A percentile compares a stretch with the other conserved stretches of the same genome.
Conservation (phyloP, 495 filamentous ascomycete species). For the Penicillium egyptiacum region DNA sequence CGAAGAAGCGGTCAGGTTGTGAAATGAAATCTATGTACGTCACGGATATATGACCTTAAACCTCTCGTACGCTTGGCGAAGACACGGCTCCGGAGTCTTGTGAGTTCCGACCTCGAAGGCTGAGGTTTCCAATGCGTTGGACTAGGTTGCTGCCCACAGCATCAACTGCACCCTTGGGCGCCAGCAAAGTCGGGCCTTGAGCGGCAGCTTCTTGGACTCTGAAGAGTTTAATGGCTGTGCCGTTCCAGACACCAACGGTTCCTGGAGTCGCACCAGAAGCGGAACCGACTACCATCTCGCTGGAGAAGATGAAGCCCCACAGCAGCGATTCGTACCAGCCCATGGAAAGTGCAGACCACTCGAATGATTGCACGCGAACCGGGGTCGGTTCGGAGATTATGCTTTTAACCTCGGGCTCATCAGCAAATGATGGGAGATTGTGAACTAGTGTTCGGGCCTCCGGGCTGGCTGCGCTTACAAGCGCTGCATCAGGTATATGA, state of each 20-base stretch:
- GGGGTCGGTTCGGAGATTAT: constrained; percentile 69
- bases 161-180: constrained; percentile 89
- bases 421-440: constrained; percentile 58
- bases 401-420: constrained; percentile 62
- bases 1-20: constrained; percentile 16
- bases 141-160: constrained; percentile 93
- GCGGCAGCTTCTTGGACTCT: constrained; percentile 80
- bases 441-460: constrained; percentile 42
- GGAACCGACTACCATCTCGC: constrained; percentile 80
- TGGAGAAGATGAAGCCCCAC: constrained; percentile 93
- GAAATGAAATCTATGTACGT: constrained; percentile 24
- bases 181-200: constrained; percentile 76
- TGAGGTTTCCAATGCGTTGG: constrained; percentile 79
- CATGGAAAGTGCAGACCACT: constrained; percentile 88
- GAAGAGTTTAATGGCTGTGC: constrained; percentile 84
- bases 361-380: constrained; percentile 81
- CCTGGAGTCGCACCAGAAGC: constrained; percentile 56
- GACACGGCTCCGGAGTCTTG: constrained; percentile 32
- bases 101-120: constrained; percentile 47
- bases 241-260: constrained; percentile 94
- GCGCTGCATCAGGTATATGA: constrained; percentile 44
- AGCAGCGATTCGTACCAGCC: constrained; percentile 96
- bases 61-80: constrained; percentile 41
- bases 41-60: constrained; percentile 22
- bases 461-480: constrained; percentile 35